Evolutionary conservation across 352 stramenopile species (phyloP).

Genomic region (Salisapilia sapeloensis): DNA sequence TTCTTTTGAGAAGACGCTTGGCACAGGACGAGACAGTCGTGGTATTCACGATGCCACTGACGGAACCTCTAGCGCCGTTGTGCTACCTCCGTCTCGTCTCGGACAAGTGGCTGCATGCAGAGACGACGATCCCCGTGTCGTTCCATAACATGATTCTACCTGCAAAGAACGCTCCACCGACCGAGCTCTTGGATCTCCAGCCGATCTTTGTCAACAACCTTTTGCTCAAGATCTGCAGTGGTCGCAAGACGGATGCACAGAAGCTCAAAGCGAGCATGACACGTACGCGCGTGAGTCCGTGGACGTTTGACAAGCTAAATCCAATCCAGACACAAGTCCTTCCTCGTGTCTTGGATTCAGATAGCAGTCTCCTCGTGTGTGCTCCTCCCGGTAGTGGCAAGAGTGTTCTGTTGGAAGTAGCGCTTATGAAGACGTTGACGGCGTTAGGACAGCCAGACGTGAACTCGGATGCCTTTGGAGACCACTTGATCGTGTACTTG

Average conservation of each 20-base stretch:
- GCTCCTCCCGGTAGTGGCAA: conserved; percentile 92
- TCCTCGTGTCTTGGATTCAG: conserved; percentile 89
- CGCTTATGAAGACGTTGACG: conserved; percentile 87
- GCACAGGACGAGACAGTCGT: conserved; percentile 65
- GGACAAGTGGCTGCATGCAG: conserved; percentile 97
- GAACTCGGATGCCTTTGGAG: conserved; percentile 36
- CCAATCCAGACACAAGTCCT: conserved; percentile 98
- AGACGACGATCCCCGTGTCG: conserved; percentile 91
- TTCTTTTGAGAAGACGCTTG: conserved; percentile 86
- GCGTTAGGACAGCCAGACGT: conserved; percentile 29
- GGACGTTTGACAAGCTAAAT: conserved; percentile 91
- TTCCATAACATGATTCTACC: conserved; percentile 98
- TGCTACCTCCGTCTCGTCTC: conserved; percentile 97
- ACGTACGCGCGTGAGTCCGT: conserved; percentile 22
- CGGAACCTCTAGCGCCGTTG: conserved; percentile 94
- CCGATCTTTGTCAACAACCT: conserved; percentile 87
- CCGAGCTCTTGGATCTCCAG: conserved; percentile 96
- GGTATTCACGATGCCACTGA: conserved; percentile 94
- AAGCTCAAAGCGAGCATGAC: conserved; percentile 30
- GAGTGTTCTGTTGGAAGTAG: conserved; percentile 88
- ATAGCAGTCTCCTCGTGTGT: conserved; percentile 91
- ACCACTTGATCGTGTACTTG: conserved; percentile 88
- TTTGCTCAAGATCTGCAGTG: conserved; percentile 38
- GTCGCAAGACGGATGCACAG: conserved; percentile 43
- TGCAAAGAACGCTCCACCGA: conserved; percentile 95